phyloP scores from a whole-genome alignment of 2,329 filamentous ascomycete genomes.

The Fusarium sp. region DNA sequence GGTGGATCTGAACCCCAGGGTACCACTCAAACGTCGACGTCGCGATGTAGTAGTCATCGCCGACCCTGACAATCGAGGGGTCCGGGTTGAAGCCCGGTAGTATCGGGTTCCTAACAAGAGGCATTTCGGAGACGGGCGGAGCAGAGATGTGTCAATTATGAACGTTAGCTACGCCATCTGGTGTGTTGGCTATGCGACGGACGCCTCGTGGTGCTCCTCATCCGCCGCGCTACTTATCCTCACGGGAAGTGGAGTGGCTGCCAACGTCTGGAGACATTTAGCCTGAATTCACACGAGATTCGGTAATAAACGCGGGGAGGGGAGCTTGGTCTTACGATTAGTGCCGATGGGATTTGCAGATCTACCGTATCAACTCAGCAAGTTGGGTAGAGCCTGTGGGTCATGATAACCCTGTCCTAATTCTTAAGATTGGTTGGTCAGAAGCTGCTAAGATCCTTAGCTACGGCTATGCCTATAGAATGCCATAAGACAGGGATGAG shows the following conservation, averaged over 20 bases:
- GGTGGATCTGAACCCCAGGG: constrained; percentile 70
- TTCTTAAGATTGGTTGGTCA: no score
- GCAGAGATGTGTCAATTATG: neutral
- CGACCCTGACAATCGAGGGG: constrained; percentile 68
- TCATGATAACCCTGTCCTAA: no score
- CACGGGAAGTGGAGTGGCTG: neutral
- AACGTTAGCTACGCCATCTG: neutral
- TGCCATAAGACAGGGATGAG: no score
- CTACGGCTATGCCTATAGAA: no score
- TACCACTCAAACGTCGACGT: constrained; percentile 72
- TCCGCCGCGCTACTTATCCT: constrained; percentile 4
- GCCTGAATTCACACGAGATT: constrained; percentile 32
- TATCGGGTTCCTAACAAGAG: constrained; percentile 67
- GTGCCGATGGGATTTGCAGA: constrained; percentile 6
- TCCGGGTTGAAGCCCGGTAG: constrained; percentile 71
- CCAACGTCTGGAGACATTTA: constrained; percentile 25
- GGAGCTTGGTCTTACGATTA: constrained; percentile 15
- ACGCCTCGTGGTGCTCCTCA: neutral
- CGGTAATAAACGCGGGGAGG: constrained; percentile 23
- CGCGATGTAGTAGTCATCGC: constrained; percentile 69
- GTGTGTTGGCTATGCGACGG: neutral
- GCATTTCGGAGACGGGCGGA: constrained; percentile 55
- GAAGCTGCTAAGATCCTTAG: no score
- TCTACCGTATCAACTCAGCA: neutral
- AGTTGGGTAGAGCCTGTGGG: no score